These are phyloP conservation scores for Lodderomyces theae DNA, from an alignment of 1,139 yeast genomes.

Conservation along the genomic window DNA sequence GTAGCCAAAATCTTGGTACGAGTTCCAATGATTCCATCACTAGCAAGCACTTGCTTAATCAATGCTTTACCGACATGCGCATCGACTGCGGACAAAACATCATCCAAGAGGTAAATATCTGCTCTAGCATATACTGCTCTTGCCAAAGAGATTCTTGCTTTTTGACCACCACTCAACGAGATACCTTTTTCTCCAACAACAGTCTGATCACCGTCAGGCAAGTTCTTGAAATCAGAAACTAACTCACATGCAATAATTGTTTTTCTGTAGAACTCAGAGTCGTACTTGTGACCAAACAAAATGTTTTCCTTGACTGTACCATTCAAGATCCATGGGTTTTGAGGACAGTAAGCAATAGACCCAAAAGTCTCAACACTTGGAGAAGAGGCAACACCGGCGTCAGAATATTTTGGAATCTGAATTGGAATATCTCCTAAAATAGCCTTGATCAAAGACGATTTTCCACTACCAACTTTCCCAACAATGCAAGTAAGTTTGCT, in stretches of 20 bases:
- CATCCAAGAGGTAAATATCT: conserved; percentile 35
- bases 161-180: conserved; percentile 41
- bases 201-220: conserved; percentile 39
- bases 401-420: conserved; percentile 10
- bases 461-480: conserved; percentile 68
- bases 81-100: conserved; percentile 36
- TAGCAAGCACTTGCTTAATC: conserved; percentile 26
- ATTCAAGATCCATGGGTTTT: conserved; percentile 38
- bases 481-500: conserved; percentile 67
- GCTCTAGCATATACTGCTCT: conserved; percentile 40
- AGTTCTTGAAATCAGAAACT: conserved; percentile 27
- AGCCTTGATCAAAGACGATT: conserved; percentile 44
- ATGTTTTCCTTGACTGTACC: conserved; percentile 38
- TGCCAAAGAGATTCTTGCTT: conserved; percentile 37
- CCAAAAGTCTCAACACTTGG: conserved; percentile 34
- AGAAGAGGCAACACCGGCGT: conserved; percentile 4
- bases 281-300: conserved; percentile 34
- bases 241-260: conserved; percentile 36
- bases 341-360: conserved; percentile 29
- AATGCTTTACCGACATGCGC: conserved; percentile 35
- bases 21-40: conserved; percentile 26
- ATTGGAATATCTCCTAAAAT: conserved; percentile 52
- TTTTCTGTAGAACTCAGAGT: conserved; percentile 24
- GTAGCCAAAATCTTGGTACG: conserved; percentile 36
- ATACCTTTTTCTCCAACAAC: conserved; percentile 43